Evolutionary conservation across 1,284 basidiomycete genomes (phyloP), one percentile per base, ranked within the genome.

Genomic region (Cutaneotrichosporon arboriforme): DNA sequence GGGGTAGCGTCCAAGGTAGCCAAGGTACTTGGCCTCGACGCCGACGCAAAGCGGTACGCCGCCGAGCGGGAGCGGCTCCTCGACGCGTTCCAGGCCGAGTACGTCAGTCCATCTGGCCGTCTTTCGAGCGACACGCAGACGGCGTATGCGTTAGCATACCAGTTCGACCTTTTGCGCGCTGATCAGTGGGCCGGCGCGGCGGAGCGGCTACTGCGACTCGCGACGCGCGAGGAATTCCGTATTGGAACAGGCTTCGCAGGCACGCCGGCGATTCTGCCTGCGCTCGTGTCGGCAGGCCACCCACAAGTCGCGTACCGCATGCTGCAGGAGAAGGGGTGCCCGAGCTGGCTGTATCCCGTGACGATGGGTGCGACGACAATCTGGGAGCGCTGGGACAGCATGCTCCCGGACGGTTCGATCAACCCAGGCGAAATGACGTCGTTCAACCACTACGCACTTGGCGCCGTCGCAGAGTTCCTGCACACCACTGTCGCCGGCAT

Each of bases 381-480:
- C 55, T 72, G 68, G 70, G 69, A 70, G 55, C 52, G 69, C 33
- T 70, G 67, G 67, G 64, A 70, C 53, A 57, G 52, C 34, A 65
- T 70, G 66, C 45, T 66, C 12, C 60, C 62, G 5, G 60, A 68
- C 46, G 67, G 67, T 3, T 47, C 42, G 1, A 67, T 70, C 52
- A 70, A 70, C 49, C 63, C 63, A 0, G 54, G 54, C 17, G 60
- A 72, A 43, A 74, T 74, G 72, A 74, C 72, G 0, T 63, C 59
- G 0, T 72, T 74, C 59, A 74, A 74, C 54, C 72, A 74, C 44
- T 74, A 71, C 54, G 70, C 72, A 3, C 57, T 74, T 9, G 72
- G 72, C 3, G 46, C 66, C 5, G 69, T 71, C 14, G 69, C 68
- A 0, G 34, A 49, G 2, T 73, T 72, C 54, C 51, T 74, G 57